Evolutionary conservation across 78 protist genomes (phyloP), one percentile per base, ranked within the genome.

Genomic region (Dictyostelium purpureum): DNA sequence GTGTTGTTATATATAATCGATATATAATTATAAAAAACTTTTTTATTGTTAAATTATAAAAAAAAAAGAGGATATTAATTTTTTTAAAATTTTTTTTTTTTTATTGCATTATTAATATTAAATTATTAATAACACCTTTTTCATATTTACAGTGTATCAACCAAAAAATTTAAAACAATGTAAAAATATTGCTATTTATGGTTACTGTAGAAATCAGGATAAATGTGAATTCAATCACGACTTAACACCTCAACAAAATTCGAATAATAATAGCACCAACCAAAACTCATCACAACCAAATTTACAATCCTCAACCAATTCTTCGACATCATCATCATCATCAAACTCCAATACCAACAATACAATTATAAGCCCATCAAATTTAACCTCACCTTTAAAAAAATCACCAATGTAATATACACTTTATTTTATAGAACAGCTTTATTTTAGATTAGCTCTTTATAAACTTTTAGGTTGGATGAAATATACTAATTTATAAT

Each of bases 181-280:
- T 26, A 71, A 71, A 43, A 71, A 71, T 71, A 38, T 71, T 14
- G 52, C 57, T 11, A 56, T 37, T 5, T 47, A 71, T 71, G 78
- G 78, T 43, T 71, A 43, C 43, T 71, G 78, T 71, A 49, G 78
- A 43, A 38, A 71, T 45, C 24, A 14, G 6, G 78, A 71, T 71
- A 71, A 71, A 43, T 71, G 78, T 51, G 78, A 71, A 71, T 71
- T 43, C 26, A 43, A 24, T 43, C 78, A 71, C 19, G 61, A 45
- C 14, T 24, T 40, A 12, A 33, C 73, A 66, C 75, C 45, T 31
- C 35, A 61, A 10, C 70, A 61, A 61, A n/a, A n/a, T n/a, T n/a
- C n/a, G n/a, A n/a, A n/a, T n/a, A 47, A 47, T 16, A 56, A 10
- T 18, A 56, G 31, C 7, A 56, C 63, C 51, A 43, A 16, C n/a